phyloP scores from a whole-genome alignment of 1,139 yeast genomes.

The Martiniozyma asiatica region DNA sequence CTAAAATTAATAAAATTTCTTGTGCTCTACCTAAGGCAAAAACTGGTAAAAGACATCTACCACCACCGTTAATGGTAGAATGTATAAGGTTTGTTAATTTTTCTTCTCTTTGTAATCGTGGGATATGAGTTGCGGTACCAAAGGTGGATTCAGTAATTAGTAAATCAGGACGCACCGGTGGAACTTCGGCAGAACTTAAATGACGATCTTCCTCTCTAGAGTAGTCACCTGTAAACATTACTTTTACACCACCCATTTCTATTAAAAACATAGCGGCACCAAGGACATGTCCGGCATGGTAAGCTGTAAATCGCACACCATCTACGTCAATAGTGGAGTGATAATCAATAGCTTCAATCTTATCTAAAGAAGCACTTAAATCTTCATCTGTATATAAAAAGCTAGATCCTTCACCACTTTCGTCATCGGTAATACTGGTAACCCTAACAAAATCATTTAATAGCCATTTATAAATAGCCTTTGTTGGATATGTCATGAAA shows the following conservation, averaged over 20 bases:
- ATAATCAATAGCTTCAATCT: conserved; percentile 87
- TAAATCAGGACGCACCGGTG: conserved; percentile 79
- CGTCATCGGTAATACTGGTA: conserved; percentile 54
- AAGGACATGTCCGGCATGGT: conserved; percentile 96
- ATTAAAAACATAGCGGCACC: conserved; percentile 98
- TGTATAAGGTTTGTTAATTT: conserved; percentile 75
- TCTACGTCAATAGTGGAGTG: conserved; percentile 92
- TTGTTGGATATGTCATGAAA: conserved; percentile 98
- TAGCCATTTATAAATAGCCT: conserved; percentile 94
- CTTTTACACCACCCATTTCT: conserved; percentile 85
- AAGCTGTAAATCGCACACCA: conserved; percentile 92
- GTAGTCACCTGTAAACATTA: conserved; percentile 90
- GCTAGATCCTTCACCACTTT: conserved; percentile 27
- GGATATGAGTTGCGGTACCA: conserved; percentile 96
- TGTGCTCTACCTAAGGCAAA: conserved; percentile 97
- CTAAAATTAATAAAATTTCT: conserved; percentile 75
- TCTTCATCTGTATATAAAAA: conserved; percentile 85
- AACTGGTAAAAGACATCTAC: conserved; percentile 84
- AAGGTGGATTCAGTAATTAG: conserved; percentile 91
- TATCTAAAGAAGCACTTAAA: conserved; percentile 72
- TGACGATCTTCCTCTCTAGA: conserved; percentile 94
- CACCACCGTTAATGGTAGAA: conserved; percentile 77
- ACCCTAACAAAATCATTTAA: conserved; percentile 90
- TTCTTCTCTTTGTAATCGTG: conserved; percentile 72
- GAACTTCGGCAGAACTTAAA: conserved; percentile 89